These are phyloP conservation scores for Cyphellophora europaea DNA, from an alignment of 2,329 filamentous ascomycete species.

Conservation along the genomic window DNA sequence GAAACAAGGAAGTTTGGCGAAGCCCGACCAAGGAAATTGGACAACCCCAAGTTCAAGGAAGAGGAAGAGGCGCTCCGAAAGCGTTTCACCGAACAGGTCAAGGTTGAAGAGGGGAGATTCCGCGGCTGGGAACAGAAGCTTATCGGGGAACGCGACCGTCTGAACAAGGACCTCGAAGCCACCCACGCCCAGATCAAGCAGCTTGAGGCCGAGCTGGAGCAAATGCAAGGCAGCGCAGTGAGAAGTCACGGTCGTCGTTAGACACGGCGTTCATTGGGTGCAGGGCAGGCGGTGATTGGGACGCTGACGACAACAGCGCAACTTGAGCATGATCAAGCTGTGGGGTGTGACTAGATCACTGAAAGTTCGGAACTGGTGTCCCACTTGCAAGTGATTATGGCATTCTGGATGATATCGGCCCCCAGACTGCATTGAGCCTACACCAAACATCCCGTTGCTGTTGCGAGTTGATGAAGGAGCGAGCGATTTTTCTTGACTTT, in stretches of 20 bases:
- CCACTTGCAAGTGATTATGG: no score
- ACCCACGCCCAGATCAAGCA: slow-evolving; percentile 69
- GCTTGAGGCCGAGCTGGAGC: slow-evolving; percentile 78
- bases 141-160: slow-evolving; percentile 92
- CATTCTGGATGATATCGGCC: no score
- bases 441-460: no score
- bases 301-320: no score
- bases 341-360: no score
- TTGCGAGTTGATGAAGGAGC: no score
- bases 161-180: slow-evolving; percentile 99
- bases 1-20: slow-evolving; percentile 99
- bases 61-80: slow-evolving; percentile 97
- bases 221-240: slow-evolving; percentile 81
- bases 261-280: not conserved
- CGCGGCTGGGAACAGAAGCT: slow-evolving; percentile 99
- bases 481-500: no score
- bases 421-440: no score
- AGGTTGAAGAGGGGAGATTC: slow-evolving; percentile 99
- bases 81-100: slow-evolving; percentile 99
- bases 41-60: slow-evolving; percentile 99
- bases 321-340: no score
- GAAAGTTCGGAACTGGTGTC: no score
- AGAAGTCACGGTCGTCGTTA: slow-evolving; percentile 91
- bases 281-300: no score
- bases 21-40: slow-evolving; percentile 90